Base-by-base conservation (phyloP, 1,139 yeast species). In the Candida tropicalis region DNA sequence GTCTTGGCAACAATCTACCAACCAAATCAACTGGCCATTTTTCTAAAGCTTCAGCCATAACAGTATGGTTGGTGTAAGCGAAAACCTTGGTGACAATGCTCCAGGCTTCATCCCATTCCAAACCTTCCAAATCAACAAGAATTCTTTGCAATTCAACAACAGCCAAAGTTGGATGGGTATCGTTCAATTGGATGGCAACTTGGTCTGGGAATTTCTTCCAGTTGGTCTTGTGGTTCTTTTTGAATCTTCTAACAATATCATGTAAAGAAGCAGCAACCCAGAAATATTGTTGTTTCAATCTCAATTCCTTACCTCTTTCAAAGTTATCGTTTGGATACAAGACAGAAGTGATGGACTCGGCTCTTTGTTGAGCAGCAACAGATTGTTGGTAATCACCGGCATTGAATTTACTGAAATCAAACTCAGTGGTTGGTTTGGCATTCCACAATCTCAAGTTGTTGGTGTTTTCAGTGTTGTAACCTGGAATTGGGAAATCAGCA, bases 221-320 rank as follows among this genome's bases (percentile, higher is more conserved):
- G 41, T 89, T 78, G 42, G 51, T 46, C 59, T 84, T 80, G 58
- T 82, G 81, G 43, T 82, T 66, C 70, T 90, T 90, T 65, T 89
- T 84, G 71, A 87, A 90, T 59, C 98, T 81, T 62, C 97, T 84
- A 39, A 90, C 82, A 57, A 91, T 90, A 63, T 91, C 98, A 57
- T 87, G 90, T 52, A 91, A 76, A 8, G 96, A 87, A 37, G 97
- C 97, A 41, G 96, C 84, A 43, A 91, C 96, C 98, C 98, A 91
- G 67, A 91, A 91, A 68, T 88, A 91, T 67, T 91, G 97, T 69
- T 91, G 97, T 66, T 90, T 91, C 64, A 91, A 80, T 64, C 98
- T 82, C 59, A 91, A 76, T 60, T 88, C 96, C 66, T 91, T 91
- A 56, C 98, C 98, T 51, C 82, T 79, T 59, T 87, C 86, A 63